Base-by-base conservation (phyloP, 768 basidiomycete genomes). In the Omphalotus guepiniiformis region DNA sequence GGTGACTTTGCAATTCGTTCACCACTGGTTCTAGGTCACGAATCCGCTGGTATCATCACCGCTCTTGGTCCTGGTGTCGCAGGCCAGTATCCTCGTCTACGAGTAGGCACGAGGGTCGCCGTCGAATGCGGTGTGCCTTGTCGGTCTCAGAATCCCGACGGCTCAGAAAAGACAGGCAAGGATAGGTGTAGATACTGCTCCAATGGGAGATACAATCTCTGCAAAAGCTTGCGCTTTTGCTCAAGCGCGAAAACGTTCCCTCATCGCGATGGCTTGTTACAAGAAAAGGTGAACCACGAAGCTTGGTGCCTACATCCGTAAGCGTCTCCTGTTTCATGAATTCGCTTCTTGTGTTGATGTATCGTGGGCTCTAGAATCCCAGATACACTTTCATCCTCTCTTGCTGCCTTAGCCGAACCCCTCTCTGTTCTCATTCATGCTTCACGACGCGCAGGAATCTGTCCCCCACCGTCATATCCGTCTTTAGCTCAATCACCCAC, bases 91-190 rank as follows among this genome's bases (percentile, higher is more conserved):
- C 39, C 39, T 41, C 48, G 76, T 58, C 68, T 93, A 50, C 63
- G 69, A 12, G 77, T 84, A 18, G 93, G 93, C 28, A 87, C 92
- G 63, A 83, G 89, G 45, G 93, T 97, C 43, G 94, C 92, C 22
- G 87, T 97, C 63, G 94, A 97, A 64, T 88, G 90, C 4, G 94
- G 94, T 23, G 82, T 94, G 62, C 83, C 85, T 74, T 97, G 94
- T 69, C 79, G 80, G 48, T 46, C 44, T 12, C 44, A 36, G 34
- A 46, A 46, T 19, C 26, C 44, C 4, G 44, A 46, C 35, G 44
- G 44, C 19, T 46, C 44, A 26, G 6, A 26, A 4, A 34, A 36
- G 27, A 46, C 44, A 12, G 44, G 25, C 11, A 46, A 46, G 21
- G 44, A 46, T 37, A 71, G 72, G 34, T 93, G 89, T 68, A 64